Conservation (phyloP, 495 filamentous ascomycete genomes). For the Penicillium desertorum region DNA sequence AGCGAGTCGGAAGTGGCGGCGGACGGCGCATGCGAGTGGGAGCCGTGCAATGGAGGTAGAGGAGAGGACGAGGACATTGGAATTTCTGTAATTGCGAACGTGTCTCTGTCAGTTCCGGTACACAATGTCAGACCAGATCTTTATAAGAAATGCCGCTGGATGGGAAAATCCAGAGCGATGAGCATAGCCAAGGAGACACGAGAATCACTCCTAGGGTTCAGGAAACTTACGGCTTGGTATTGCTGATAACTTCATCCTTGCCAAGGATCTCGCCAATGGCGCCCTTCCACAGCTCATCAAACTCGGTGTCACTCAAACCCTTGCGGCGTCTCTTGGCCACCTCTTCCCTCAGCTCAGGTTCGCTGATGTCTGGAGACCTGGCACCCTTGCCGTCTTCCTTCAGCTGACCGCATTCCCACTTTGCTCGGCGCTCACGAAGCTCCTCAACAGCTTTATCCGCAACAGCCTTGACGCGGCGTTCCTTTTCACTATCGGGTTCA, state of each 20-base stretch:
- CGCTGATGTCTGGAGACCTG: slow-evolving; percentile 64
- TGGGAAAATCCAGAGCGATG: slow-evolving; percentile 21
- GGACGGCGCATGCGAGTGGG: slow-evolving; percentile 83
- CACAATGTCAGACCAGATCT: slow-evolving; percentile 49
- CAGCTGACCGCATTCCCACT: slow-evolving; percentile 84
- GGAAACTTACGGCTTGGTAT: slow-evolving; percentile 72
- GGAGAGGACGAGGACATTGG: slow-evolving; percentile 56
- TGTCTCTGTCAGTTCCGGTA: slow-evolving; percentile 73
- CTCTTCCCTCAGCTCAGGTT: slow-evolving; percentile 71
- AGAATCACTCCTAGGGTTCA: slow-evolving; percentile 35
- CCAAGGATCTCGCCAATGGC: slow-evolving; percentile 82
- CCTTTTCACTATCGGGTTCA: slow-evolving; percentile 91
- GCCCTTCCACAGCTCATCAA: slow-evolving; percentile 85
- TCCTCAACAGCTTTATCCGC: slow-evolving; percentile 86
- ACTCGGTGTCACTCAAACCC: slow-evolving; percentile 80
- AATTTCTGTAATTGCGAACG: slow-evolving; percentile 67
- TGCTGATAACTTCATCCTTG: slow-evolving; percentile 76
- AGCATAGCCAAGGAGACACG: slow-evolving; percentile 14
- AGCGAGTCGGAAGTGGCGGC: slow-evolving; percentile 85
- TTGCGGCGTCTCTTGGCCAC: slow-evolving; percentile 71
- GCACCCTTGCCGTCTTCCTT: slow-evolving; percentile 59
- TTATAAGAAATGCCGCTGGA: slow-evolving; percentile 24
- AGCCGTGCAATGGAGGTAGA: slow-evolving; percentile 80
- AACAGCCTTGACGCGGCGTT: slow-evolving; percentile 78
- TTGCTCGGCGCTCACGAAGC: slow-evolving; percentile 78